Evolutionary conservation across 164 flowering plant species (phyloP), one percentile per base, ranked within the genome.

Genomic region (Tinospora cordifolia): DNA sequence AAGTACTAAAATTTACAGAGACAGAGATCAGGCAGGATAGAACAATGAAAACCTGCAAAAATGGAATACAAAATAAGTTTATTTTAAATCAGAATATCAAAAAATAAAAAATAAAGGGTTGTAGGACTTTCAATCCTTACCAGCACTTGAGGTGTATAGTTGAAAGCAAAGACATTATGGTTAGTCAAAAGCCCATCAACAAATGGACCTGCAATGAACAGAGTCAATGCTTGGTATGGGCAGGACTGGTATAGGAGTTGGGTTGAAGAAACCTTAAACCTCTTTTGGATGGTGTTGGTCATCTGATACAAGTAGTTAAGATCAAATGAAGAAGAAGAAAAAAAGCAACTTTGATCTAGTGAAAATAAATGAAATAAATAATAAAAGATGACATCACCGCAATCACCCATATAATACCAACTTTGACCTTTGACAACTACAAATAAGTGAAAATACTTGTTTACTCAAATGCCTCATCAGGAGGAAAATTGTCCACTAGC

Each of bases 271-370:
- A 91, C 89, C 77, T 89, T 93, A 76, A 84, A 89, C 81, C 87
- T 90, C 86, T 93, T 93, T 77, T 94, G 98, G 79, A 94, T 94
- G 58, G 93, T 87, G 71, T 94, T 94, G 26, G 98, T 94, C 97
- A 94, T 89, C 98, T 94, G 83, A 66, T 14, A 66, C 67, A 5
- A 75, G 39, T 66, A 64, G 74, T 88, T 83, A 87, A 90, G 93
- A 69, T 34, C 70, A 73, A 81, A 81, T 76, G 77, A 19, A 66
- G 6, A 24, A 65, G 15, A 65, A 40, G 46, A 51, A 12, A 40
- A 66, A 51, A 12, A 17, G 38, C 3, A 26, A 66, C 46, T 21
- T 22, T 34, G 8, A 41, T 39, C 51, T 27, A 39, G 51, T n/a
- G 26, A 21, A 41, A 22, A 21, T 30, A 39, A 40, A n/a, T n/a